Percentiles rank a stretch among this genome's conserved stretches.
These are phyloP conservation scores for Fomitopsis pulvina DNA, from an alignment of 768 basidiomycete genomes.

Conservation along the genomic window DNA sequence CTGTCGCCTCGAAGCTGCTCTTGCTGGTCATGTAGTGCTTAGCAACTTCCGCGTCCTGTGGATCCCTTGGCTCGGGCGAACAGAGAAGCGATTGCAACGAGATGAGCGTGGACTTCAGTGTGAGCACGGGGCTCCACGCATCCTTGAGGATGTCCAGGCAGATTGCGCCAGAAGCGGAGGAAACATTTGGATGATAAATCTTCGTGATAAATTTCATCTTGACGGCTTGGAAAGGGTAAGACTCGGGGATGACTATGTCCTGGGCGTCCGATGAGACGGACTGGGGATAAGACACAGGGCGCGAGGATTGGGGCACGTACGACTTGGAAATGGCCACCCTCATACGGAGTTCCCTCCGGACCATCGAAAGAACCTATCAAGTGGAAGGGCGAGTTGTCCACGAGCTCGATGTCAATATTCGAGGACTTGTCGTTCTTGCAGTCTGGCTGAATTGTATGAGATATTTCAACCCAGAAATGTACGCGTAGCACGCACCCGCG, in stretches of 20 bases:
- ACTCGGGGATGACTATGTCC: conserved; percentile 92
- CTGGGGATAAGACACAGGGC: conserved; percentile 5
- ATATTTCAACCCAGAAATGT: not conserved
- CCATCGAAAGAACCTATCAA: conserved; percentile 88
- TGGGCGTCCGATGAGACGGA: conserved; percentile 22
- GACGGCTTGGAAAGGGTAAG: conserved; percentile 88
- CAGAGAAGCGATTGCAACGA: conserved; percentile 91
- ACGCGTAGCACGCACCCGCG: conserved; percentile 42
- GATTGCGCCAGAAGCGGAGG: conserved; percentile 90
- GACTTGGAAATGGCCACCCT: conserved; percentile 87
- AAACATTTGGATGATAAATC: conserved; percentile 94
- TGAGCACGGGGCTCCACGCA: conserved; percentile 93
- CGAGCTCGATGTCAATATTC: conserved; percentile 76
- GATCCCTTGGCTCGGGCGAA: conserved; percentile 92
- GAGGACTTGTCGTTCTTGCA: conserved; percentile 95
- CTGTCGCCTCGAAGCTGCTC: conserved; percentile 84
- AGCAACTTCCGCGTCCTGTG: conserved; percentile 96
- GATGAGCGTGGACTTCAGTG: conserved; percentile 93
- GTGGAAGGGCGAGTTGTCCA: conserved; percentile 89
- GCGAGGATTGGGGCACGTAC: conserved; percentile 39
- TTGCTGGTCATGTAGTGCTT: conserved; percentile 93
- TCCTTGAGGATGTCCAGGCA: conserved; percentile 88
- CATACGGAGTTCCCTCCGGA: conserved; percentile 89
- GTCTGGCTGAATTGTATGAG: conserved; percentile 40
- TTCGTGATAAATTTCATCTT: conserved; percentile 99